Conservation (phyloP, 2,329 filamentous ascomycete species). For the Diaporthe sp. region DNA sequence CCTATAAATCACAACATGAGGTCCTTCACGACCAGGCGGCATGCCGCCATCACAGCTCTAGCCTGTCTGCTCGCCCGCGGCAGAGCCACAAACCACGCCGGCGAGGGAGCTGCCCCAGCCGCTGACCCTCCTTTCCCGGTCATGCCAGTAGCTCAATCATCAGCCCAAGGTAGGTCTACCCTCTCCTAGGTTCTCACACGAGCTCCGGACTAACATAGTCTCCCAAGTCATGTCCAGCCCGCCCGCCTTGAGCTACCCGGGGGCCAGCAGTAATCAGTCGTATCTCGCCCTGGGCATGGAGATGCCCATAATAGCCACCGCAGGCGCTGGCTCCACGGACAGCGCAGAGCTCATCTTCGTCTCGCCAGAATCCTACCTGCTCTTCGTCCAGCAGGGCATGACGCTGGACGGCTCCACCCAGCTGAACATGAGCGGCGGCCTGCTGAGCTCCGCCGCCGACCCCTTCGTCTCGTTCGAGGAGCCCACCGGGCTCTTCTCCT, state of each 20-base stretch:
- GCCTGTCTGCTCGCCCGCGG: slow-evolving; percentile 36
- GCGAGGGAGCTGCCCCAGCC: slow-evolving; percentile 45
- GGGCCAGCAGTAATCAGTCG: slow-evolving; percentile 17
- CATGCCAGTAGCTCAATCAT: slow-evolving; percentile 18
- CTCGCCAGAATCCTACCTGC: slow-evolving; percentile 37
- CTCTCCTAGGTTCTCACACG: not conserved
- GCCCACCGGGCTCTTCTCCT: slow-evolving; percentile 46
- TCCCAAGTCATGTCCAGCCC: slow-evolving; percentile 31
- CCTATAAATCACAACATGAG: not conserved
- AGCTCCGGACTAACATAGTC: not conserved
- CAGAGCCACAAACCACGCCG: slow-evolving; percentile 9
- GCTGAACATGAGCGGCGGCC: slow-evolving; percentile 39
- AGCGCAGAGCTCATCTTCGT: slow-evolving; percentile 38
- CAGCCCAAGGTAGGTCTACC: slow-evolving; percentile 12
- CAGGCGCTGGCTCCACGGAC: slow-evolving; percentile 31
- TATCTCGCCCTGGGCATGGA: slow-evolving; percentile 39
- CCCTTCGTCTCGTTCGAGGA: slow-evolving; percentile 46
- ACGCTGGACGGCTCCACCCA: slow-evolving; percentile 30
- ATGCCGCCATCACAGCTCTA: slow-evolving; percentile 24
- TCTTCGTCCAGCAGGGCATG: slow-evolving; percentile 41
- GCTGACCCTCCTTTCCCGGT: slow-evolving; percentile 39
- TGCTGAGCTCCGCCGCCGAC: slow-evolving; percentile 40
- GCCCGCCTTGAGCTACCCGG: slow-evolving; percentile 35
- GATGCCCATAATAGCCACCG: slow-evolving; percentile 39
- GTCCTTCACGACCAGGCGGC: not conserved